A percentile compares a stretch with the other conserved stretches of the same genome.
Conservation (phyloP, 768 basidiomycete genomes). For the Mycena leptocephala region DNA sequence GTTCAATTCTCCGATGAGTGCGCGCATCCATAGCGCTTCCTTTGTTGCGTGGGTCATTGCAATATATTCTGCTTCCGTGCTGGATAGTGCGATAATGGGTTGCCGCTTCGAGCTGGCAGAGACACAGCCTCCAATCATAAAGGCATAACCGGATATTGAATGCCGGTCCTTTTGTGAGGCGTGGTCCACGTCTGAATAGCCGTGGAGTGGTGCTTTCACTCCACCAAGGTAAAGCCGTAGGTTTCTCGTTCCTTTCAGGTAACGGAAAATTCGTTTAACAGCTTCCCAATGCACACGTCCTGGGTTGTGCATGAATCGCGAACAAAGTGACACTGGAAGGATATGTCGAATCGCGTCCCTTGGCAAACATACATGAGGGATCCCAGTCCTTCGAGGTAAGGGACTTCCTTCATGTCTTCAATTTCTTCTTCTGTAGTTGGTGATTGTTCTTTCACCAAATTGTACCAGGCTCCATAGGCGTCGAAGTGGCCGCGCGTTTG, state of each 20-base stretch:
- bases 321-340: slow-evolving; percentile 29
- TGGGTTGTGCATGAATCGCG: slow-evolving; percentile 33
- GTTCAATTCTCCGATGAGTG: too few species aligned
- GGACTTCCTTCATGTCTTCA: not conserved
- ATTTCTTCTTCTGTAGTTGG: not conserved
- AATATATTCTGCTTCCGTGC: slow-evolving; percentile 1
- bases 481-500: slow-evolving; percentile 44
- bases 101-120: not conserved
- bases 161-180: slow-evolving; percentile 38
- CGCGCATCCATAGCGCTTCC: not conserved
- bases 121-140: not conserved
- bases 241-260: slow-evolving; percentile 34
- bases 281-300: slow-evolving; percentile 32
- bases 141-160: slow-evolving; percentile 50
- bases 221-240: not conserved
- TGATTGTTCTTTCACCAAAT: not conserved
- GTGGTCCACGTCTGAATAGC: slow-evolving; percentile 33
- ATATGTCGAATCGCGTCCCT: slow-evolving; percentile 23
- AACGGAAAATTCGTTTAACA: slow-evolving; percentile 34
- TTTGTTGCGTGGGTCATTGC: not conserved
- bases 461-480: slow-evolving; percentile 43
- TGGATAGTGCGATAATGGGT: not conserved
- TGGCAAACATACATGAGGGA: slow-evolving; percentile 4
- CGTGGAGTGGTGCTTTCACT: not conserved
- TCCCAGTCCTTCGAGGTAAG: not conserved